phyloP scores from a whole-genome alignment of 371 early-diverging fungal species.

The Actinomucor elegans region DNA sequence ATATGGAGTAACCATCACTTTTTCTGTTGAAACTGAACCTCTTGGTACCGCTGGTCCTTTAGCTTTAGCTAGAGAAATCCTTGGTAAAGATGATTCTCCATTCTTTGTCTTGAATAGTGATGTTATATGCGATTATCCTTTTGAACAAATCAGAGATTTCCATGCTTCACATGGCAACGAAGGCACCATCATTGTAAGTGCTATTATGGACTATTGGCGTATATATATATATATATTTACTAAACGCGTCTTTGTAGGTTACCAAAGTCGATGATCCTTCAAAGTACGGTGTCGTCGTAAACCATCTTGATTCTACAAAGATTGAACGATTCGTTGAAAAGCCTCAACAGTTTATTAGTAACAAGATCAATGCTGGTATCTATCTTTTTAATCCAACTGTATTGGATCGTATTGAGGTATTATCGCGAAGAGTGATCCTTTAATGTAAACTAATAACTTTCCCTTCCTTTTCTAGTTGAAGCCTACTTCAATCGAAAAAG shows the following conservation, averaged over 20 bases:
- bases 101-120: conserved; percentile 99
- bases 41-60: conserved; percentile 99
- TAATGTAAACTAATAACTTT: neutral
- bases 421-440: neutral
- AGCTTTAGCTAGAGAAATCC: conserved; percentile 90
- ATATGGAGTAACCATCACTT: conserved; percentile 93
- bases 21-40: conserved; percentile 97
- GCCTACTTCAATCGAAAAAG: conserved; percentile 98
- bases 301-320: conserved; percentile 60
- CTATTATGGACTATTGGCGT: neutral
- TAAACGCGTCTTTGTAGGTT: conserved; percentile 48
- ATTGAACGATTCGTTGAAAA: conserved; percentile 99
- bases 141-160: conserved; percentile 86
- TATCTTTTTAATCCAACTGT: conserved; percentile 95
- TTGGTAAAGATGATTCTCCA: conserved; percentile 90
- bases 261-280: conserved; percentile 99
- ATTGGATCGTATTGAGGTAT: conserved; percentile 88
- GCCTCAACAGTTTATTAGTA: conserved; percentile 92
- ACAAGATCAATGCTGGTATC: conserved; percentile 99
- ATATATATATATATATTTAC: neutral
- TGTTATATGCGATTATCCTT: conserved; percentile 98
- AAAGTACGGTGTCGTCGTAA: conserved; percentile 97
- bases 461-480: conserved; percentile 61
- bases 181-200: conserved; percentile 88
- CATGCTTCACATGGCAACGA: conserved; percentile 89